A percentile compares a stretch with the other conserved stretches of the same genome.
phyloP scores from a whole-genome alignment of 2,329 filamentous ascomycete genomes.

The Elsinoe ampelina region DNA sequence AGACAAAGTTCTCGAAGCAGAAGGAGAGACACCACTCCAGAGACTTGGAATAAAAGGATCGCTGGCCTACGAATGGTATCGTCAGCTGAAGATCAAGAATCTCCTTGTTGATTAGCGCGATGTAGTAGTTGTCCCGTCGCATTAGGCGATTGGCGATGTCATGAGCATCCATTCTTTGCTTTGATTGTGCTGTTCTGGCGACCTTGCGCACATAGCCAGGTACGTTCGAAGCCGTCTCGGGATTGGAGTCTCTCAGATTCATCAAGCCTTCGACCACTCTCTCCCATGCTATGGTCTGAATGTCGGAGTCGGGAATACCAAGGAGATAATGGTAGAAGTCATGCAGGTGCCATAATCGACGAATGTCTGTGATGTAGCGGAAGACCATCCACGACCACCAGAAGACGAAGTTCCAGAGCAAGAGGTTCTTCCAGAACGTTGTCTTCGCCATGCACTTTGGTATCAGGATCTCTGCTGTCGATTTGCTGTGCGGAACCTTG shows the following conservation, averaged over 20 bases:
- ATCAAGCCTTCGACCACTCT: constrained; percentile 80
- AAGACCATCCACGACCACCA: constrained; percentile 77
- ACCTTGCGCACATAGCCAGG: constrained; percentile 15
- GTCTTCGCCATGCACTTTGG: constrained; percentile 62
- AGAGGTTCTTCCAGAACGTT: constrained; percentile 69
- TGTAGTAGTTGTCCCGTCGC: constrained; percentile 93
- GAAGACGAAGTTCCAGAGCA: constrained; percentile 75
- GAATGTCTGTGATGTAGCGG: constrained; percentile 62
- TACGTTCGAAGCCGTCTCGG: constrained; percentile 50
- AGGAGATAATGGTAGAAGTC: constrained; percentile 79
- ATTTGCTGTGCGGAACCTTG: constrained; percentile 58
- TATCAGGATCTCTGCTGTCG: constrained; percentile 52
- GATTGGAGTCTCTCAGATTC: constrained; percentile 72
- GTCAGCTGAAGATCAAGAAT: constrained; percentile 79
- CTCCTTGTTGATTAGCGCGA: constrained; percentile 96
- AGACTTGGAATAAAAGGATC: constrained; percentile 78
- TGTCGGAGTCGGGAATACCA: constrained; percentile 73
- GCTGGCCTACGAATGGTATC: constrained; percentile 68
- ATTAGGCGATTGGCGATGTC: constrained; percentile 96
- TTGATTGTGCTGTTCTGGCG: constrained; percentile 58
- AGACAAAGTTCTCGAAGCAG: constrained; percentile 86
- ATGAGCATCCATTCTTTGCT: constrained; percentile 88
- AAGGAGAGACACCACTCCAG: constrained; percentile 88
- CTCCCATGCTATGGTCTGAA: constrained; percentile 92
- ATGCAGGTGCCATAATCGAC: constrained; percentile 65